Base-by-base conservation (phyloP, 2,329 filamentous ascomycete species). In the Aschersonia sp. region DNA sequence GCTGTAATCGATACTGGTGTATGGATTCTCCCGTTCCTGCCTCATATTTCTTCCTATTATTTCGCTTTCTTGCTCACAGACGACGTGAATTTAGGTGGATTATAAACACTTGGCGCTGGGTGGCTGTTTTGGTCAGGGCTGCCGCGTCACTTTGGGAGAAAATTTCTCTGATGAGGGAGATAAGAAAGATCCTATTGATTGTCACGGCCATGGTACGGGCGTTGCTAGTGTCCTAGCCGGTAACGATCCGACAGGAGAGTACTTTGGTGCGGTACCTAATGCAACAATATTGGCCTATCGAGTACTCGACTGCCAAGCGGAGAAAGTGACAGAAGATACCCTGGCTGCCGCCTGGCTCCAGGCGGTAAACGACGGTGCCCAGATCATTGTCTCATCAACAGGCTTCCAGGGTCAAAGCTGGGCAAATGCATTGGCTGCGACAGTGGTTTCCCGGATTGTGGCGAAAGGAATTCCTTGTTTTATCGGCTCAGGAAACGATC, bases 401-500 rank as follows among this genome's bases (percentile, higher is more conserved):
- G 32, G 42, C 10, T 11, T 45, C 22, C 11, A 22, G 12, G 30
- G 33, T 22, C 10, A 11, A 6, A 22, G 37, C 41, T 49, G 47
- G 47, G 10, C 44, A 29, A 6, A 47, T 6, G n/a, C 42, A 6
- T 42, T 39, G 6, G 14, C 47, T n/a, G 39, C 50, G 2, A 32
- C 30, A 6, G 42, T 47, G 6, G 43, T 39, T 10, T 43, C 50
- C 6, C 42, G 45, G 35, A 46, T 51, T 7, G 42, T 37, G 12
- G 37, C n/a, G 5, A n/a, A 33, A 4, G 50, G 47, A 10, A 35
- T 51, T 8, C 42, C 47, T 5, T 47, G 37, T 30, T 32, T 51
- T 22, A 12, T 22, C 5, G 37, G 30, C 8, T 12, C 47, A 4
- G 50, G 47, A 6, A 51, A 51, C 22, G 6, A 11, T 2, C 14